Base-by-base conservation (phyloP, 495 filamentous ascomycete genomes). In the Staphylotrichum tortipilum region DNA sequence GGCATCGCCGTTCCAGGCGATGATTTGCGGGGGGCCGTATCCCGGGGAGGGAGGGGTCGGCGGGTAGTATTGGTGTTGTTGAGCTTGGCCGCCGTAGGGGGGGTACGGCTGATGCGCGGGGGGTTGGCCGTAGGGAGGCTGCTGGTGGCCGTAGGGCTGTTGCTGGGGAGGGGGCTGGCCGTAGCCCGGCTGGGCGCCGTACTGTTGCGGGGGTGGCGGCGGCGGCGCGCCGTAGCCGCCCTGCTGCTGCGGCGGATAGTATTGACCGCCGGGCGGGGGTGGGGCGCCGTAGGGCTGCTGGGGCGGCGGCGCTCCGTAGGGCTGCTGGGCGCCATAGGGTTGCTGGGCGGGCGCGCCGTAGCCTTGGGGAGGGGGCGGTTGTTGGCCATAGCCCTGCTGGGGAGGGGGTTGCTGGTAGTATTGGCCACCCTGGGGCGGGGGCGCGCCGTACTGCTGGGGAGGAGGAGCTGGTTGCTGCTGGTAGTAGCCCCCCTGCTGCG, bases 1-100 rank as follows among this genome's bases (percentile, higher is more conserved):
- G 2, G 66, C 59, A 3, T 67, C 72, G 41, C 76, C 81, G 49
- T 89, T 80, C 60, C 78, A 84, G 5, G 72, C 74, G 21, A 85
- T 86, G 17, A 73, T 64, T 55, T 81, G 78, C 3, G 76, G 73
- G 5, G 80, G 74, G 0, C 72, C 72, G 47, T 87, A 88, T 30
- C 85, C 84, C 0, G 69, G 61, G 0, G 81, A 81, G 4, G 83
- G 78, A 6, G 68, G 58, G 0, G 79, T 75, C 2, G 81, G 79
- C 11, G 67, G 70, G 4, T 60, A 69, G 15, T 59, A 65, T 17
- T 58, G 64, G 5, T 26, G 42, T n/a, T n/a, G n/a, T n/a, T n/a
- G n/a, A n/a, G n/a, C n/a, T n/a, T n/a, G n/a, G n/a, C n/a, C n/a
- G n/a, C n/a, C n/a, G 14, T 59, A 50, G 14, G 52, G 42, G 9